Evolutionary conservation across 2,329 filamentous ascomycete genomes (phyloP).

Genomic region (Grosmannia penicillata): DNA sequence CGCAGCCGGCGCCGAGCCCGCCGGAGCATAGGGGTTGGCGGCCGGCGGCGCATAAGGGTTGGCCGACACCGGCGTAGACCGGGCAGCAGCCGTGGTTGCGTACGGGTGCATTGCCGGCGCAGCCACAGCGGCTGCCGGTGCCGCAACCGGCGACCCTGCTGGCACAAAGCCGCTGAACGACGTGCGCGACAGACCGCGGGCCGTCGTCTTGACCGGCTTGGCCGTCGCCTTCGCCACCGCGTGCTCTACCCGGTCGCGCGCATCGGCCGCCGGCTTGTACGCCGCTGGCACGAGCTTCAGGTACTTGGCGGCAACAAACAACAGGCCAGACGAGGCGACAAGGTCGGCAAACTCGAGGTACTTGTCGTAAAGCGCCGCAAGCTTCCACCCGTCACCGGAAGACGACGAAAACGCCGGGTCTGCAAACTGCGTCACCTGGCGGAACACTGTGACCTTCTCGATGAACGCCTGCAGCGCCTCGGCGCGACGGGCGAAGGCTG

Average conservation of each 20-base stretch:
- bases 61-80: conserved; percentile 15
- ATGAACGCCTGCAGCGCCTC: conserved; percentile 83
- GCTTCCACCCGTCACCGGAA: conserved; percentile 96
- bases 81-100: no score
- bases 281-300: conserved; percentile 69
- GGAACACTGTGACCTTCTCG: conserved; percentile 96
- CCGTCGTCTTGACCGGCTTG: no score
- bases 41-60: conserved; percentile 36
- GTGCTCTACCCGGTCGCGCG: conserved; percentile 69
- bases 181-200: no score
- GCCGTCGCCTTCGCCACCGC: conserved; percentile 48
- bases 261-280: conserved; percentile 80
- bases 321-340: conserved; percentile 74
- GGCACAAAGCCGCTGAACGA: no score
- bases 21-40: conserved; percentile 22
- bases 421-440: conserved; percentile 80
- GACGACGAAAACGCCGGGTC: conserved; percentile 55
- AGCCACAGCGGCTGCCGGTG: no score
- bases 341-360: conserved; percentile 97
- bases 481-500: conserved; percentile 83
- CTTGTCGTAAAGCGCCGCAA: conserved; percentile 77
- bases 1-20: conserved; percentile 16
- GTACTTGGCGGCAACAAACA: conserved; percentile 80
- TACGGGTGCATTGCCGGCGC: no score
- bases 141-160: conserved; percentile 12